Base-by-base conservation (phyloP, 2,329 filamentous ascomycete genomes). In the Ascochyta lentis region DNA sequence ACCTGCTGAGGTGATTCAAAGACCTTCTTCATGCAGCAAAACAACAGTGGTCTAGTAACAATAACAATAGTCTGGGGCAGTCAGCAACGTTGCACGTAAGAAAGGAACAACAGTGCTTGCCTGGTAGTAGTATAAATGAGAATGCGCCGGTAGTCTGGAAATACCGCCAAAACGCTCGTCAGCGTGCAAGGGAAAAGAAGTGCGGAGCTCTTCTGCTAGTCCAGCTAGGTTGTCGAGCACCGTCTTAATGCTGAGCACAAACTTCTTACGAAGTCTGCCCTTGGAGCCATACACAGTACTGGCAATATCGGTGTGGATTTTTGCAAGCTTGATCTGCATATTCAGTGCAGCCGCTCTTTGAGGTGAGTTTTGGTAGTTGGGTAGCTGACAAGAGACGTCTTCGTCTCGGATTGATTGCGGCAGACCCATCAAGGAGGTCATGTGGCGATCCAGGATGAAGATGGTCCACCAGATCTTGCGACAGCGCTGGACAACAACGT, bases 401-500 rank as follows among this genome's bases (percentile, higher is more conserved):
- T 83, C 78, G 35, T 84, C 81, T 19, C 74, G 72, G 2, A 84
- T 73, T 0, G 80, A 78, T 41, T 80, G 76, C 0, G 83, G 82
- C 0, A 83, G 58, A 0, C 83, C 83, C 78, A 84, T 82, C 2
- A 84, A 58, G 0, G 81, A 81, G 1, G 81, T 81, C 76, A 84
- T 82, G 59, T 84, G 78, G 2, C 82, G 76, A 49, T 84, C 82
- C 1, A 84, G 67, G 1, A 84, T 74, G 37, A 83, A 84, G 0
- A 83, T 74, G 0, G 83, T 84, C 81, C 82, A 84, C 81, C 81
- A 85, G 9, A 82, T 74, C 31, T 77, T 78, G 1, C 81, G 79
- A 47, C 78, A 80, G 46, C 83, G 68, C 55, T 84, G 76, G 0
- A 81, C 77, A 1, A 76, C 61, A 0, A 63, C 56, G 1, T 78